Evolutionary conservation across 768 basidiomycete genomes (phyloP).

Genomic region (Mycena olivaceomarginata): DNA sequence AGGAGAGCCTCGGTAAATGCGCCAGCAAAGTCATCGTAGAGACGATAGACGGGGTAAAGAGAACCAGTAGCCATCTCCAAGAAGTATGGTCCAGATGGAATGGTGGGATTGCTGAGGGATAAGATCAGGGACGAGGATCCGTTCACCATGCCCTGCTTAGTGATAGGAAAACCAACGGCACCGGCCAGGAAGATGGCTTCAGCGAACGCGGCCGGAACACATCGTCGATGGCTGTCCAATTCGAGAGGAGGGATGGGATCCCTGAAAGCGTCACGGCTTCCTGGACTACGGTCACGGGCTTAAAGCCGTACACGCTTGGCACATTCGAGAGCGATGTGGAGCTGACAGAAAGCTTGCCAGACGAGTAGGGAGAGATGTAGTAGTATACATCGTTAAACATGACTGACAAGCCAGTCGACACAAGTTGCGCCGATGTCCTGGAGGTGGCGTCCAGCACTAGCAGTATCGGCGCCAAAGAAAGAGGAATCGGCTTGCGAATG

Average conservation of each 20-base stretch:
- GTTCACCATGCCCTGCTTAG: conserved; percentile 14
- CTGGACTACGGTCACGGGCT: conserved; percentile 29
- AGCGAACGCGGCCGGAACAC: conserved; percentile 29
- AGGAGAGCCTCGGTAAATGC: conserved; percentile 28
- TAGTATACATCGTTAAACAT: conserved; percentile 30
- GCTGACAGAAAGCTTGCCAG: conserved; percentile 28
- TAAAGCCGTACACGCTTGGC: conserved; percentile 31
- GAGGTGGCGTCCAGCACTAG: conserved; percentile 13
- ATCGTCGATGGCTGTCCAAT: conserved; percentile 30
- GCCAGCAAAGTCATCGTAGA: conserved; percentile 33
- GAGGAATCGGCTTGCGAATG: conserved; percentile 20
- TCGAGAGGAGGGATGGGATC: conserved; percentile 30
- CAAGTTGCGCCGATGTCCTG: conserved; percentile 14
- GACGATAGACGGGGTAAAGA: conserved; percentile 29
- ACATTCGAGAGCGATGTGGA: conserved; percentile 19
- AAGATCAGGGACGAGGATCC: conserved; percentile 19
- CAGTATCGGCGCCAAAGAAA: conserved; percentile 21
- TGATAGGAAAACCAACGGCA: conserved; percentile 25
- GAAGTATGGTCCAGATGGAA: conserved; percentile 33
- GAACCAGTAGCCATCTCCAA: conserved; percentile 25
- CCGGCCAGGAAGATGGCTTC: conserved; percentile 26
- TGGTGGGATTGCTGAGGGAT: conserved; percentile 20
- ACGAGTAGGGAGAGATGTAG: conserved; percentile 30
- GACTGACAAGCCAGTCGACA: conserved; percentile 27
- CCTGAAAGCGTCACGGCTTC: conserved; percentile 21